Conservation (phyloP, 2,329 filamentous ascomycete species). For the Talaromyces marneffei region DNA sequence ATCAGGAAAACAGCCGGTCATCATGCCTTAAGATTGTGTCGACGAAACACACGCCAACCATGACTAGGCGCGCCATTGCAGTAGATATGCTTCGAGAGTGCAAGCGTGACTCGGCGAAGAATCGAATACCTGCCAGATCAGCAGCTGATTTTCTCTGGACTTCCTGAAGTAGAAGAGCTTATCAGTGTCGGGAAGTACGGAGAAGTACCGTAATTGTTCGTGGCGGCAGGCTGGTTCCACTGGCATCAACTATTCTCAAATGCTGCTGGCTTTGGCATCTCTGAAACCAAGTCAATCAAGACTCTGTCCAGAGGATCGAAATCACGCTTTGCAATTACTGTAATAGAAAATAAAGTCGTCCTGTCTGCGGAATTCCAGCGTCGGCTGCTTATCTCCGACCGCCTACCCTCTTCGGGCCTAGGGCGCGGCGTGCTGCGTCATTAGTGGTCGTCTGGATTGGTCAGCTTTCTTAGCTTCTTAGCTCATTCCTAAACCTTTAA, state of each 20-base stretch:
- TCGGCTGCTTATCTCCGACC: constrained; percentile 8
- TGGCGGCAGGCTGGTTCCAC: background rate
- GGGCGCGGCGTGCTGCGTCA: background rate
- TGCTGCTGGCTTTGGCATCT: background rate
- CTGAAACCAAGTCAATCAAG: too few species aligned
- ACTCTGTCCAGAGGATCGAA: too few species aligned
- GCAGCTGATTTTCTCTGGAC: background rate
- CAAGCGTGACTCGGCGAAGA: background rate
- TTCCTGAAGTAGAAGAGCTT: background rate
- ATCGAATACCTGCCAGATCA: background rate
- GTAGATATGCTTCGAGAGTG: background rate
- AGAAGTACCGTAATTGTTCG: background rate
- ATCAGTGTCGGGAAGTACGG: background rate
- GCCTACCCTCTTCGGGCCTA: background rate
- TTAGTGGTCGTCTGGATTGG: background rate
- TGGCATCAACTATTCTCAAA: background rate
- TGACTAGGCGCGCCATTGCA: constrained; percentile 49
- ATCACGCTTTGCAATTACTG: too few species aligned
- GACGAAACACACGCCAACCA: constrained; percentile 63
- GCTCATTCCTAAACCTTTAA: too few species aligned
- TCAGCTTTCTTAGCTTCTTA: background rate
- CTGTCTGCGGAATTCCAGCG: background rate
- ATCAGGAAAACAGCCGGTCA: background rate
- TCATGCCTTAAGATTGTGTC: constrained; percentile 63
- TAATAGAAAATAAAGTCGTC: too few species aligned